Base-by-base conservation (phyloP, 1,139 yeast genomes). In the Yamadazyma atlantica region DNA sequence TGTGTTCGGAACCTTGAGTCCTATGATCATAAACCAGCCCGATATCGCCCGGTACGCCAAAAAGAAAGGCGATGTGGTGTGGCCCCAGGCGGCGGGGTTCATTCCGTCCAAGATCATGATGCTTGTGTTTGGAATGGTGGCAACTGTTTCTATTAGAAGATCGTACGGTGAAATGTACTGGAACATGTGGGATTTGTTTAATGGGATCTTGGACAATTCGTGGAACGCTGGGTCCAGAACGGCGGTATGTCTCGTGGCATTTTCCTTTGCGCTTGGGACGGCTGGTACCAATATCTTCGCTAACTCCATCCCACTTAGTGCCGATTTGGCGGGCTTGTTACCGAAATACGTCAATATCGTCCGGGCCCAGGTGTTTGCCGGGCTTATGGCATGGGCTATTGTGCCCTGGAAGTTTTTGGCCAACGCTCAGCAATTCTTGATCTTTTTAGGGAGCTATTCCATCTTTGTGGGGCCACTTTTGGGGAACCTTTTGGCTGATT, bases 221-320 rank as follows among this genome's bases (percentile, higher is more conserved):
- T 47, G 51, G 51, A 23, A 36, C 15, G 41, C 51, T n/a, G 51
- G 51, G 14, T 40, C 46, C 5, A 45, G 51, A 42, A 37, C 46
- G 17, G 50, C 46, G 14, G 35, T 47, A 2, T 47, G 41, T 39
- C 40, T 47, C 10, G 32, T 44, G 16, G 33, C 49, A 2, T 26
- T 47, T 28, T 36, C 47, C 13, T 47, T 33, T 29, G 49, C 47
- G 31, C 30, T 39, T 12, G 50, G 49, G 5, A 45, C 51, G n/a
- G 49, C 49, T 29, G 50, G 50, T 18, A 47, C 51, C 6, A 47
- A 47, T 36, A 45, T 46, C 23, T 47, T 47, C 38, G 51, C 51
- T n/a, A 47, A 47, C 33, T 44, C 50, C 2, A 42, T 47, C 37
- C 51, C 51, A 14, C 44, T 47, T 36, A 48, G 50, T 13, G 44